Percentiles rank a stretch among this genome's conserved stretches.
These are phyloP conservation scores for Clitoria ternatea DNA, from an alignment of 306 rosid species.

Conservation along the genomic window DNA sequence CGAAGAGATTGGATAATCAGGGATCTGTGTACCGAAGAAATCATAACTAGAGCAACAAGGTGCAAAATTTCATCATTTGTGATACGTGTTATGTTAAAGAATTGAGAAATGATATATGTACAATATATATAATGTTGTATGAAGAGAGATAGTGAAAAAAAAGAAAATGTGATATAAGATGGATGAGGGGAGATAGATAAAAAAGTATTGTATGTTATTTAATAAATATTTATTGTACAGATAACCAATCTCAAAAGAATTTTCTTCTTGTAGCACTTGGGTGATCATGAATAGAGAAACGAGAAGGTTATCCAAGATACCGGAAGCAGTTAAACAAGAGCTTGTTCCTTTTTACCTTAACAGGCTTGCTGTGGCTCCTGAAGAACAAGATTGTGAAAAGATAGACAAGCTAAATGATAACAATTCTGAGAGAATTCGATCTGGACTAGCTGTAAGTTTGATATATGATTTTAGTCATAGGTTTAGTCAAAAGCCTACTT, in stretches of 20 bases:
- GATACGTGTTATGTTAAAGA: not conserved
- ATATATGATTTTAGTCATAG: not conserved
- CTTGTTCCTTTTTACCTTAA: conserved; percentile 65
- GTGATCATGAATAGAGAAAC: conserved; percentile 94
- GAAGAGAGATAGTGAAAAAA: no score
- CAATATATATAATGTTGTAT: no score
- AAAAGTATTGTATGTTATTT: no score
- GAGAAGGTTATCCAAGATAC: conserved; percentile 75
- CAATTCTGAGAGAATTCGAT: conserved; percentile 54
- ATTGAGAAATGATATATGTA: no score
- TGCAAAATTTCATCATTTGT: conserved; percentile 11
- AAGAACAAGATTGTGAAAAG: conserved; percentile 55
- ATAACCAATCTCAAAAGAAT: no score
- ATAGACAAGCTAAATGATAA: conserved; percentile 71
- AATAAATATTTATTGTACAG: no score
- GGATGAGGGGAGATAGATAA: no score
- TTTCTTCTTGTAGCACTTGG: conserved; percentile 63
- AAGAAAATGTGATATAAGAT: no score
- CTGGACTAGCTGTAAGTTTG: conserved; percentile 79
- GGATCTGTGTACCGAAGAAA: conserved; percentile 61
- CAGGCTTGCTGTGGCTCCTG: conserved; percentile 46
- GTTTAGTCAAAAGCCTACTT: not conserved
- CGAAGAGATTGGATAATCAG: conserved; percentile 93
- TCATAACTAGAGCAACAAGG: conserved; percentile 89
- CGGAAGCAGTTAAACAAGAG: conserved; percentile 73